phyloP scores from a whole-genome alignment of 768 basidiomycete species.

The Infundibulicybe gibba region DNA sequence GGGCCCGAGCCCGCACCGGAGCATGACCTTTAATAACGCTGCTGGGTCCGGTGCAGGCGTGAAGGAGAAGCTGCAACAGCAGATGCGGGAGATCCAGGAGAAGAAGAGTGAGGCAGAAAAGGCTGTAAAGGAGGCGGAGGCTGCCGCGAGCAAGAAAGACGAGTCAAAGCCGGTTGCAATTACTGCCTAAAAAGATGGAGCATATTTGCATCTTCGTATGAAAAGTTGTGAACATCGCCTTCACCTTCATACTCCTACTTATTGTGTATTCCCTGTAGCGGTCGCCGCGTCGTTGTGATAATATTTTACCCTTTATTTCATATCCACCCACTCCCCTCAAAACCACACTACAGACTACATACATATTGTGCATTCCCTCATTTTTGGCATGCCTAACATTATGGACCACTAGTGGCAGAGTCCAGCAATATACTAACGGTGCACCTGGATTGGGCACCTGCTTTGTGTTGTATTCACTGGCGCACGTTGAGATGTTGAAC shows the following conservation, averaged over 20 bases:
- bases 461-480: too few relatives aligned
- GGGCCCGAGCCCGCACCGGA: constrained; percentile 61
- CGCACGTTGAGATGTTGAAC: too few relatives aligned
- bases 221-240: constrained; percentile 1
- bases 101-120: constrained; percentile 60
- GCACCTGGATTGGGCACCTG: too few relatives aligned
- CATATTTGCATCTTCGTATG: background rate
- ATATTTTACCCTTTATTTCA: too few relatives aligned
- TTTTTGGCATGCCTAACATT: too few relatives aligned
- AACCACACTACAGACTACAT: too few relatives aligned
- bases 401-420: too few relatives aligned
- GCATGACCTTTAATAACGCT: constrained; percentile 64
- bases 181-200: constrained; percentile 25
- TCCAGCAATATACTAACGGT: too few relatives aligned
- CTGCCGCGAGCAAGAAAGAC: constrained; percentile 59
- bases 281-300: too few relatives aligned
- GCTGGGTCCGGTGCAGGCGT: constrained; percentile 30
- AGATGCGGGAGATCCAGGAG: constrained; percentile 65
- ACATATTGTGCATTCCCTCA: too few relatives aligned
- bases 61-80: constrained; percentile 44
- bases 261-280: too few relatives aligned
- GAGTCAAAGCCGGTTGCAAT: constrained; percentile 49
- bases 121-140: constrained; percentile 63
- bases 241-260: background rate
- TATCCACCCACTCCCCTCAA: too few relatives aligned